Conservation (phyloP, 352 stramenopile genomes). For the Phytophthora europaea region DNA sequence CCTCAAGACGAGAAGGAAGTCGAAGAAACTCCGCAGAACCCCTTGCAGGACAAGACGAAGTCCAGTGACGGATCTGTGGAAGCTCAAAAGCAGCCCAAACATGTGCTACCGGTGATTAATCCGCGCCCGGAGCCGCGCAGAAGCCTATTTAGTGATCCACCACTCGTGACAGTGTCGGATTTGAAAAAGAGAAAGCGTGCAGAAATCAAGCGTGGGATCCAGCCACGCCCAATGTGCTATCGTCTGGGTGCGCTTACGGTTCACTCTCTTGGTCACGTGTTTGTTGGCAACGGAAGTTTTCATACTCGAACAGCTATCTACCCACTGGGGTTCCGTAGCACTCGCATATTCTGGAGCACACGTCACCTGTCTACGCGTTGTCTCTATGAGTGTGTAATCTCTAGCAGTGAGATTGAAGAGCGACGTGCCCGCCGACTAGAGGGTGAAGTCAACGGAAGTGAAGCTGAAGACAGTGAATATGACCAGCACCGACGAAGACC, state of each 20-base stretch:
- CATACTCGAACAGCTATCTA: slow-evolving; percentile 91
- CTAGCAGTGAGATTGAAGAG: slow-evolving; percentile 79
- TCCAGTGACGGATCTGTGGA: background rate
- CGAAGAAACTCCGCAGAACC: slow-evolving; percentile 3
- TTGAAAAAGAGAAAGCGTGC: slow-evolving; percentile 74
- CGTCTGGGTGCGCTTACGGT: slow-evolving; percentile 83
- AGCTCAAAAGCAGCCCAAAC: slow-evolving; percentile 8
- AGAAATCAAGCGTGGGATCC: slow-evolving; percentile 46
- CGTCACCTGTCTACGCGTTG: slow-evolving; percentile 65
- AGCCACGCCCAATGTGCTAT: slow-evolving; percentile 67
- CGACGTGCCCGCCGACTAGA: slow-evolving; percentile 36
- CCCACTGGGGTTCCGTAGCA: slow-evolving; percentile 91
- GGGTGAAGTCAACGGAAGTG: background rate
- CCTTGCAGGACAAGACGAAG: slow-evolving; percentile 5
- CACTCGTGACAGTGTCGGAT: slow-evolving; percentile 54
- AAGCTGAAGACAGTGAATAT: slow-evolving; percentile 23
- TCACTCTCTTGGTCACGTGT: slow-evolving; percentile 83
- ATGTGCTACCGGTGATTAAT: slow-evolving; percentile 60
- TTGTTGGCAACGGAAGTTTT: slow-evolving; percentile 86
- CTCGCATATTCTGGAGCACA: slow-evolving; percentile 94
- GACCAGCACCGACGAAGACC: slow-evolving; percentile 32
- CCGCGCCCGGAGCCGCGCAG: slow-evolving; percentile 52
- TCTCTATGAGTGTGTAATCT: slow-evolving; percentile 93
- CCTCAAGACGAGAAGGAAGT: background rate
- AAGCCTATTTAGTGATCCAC: slow-evolving; percentile 56